Evolutionary conservation across 176 grass and related monocot genomes (phyloP).

Genomic region (Paspalum notatum): DNA sequence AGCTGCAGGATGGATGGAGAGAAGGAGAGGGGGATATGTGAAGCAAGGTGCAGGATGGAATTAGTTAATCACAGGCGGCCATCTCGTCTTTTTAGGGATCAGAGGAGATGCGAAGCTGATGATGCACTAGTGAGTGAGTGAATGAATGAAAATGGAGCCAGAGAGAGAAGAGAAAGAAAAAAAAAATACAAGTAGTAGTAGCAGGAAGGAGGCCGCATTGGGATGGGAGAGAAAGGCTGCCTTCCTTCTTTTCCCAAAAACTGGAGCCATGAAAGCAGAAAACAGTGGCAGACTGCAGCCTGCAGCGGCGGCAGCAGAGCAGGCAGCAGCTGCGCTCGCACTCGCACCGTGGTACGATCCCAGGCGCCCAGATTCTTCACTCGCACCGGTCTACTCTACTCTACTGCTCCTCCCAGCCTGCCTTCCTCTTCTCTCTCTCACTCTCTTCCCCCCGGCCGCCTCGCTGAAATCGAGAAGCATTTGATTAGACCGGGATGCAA

Average conservation of each 20-base stretch:
- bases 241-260: constrained; percentile 65
- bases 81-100: constrained; percentile 56
- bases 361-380: constrained; percentile 51
- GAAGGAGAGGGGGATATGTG: background rate
- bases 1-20: background rate
- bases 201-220: constrained; percentile 31
- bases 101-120: constrained; percentile 28
- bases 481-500: constrained; percentile 27
- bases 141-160: background rate
- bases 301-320: constrained; percentile 34
- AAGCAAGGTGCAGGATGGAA: constrained; percentile 1
- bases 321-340: constrained; percentile 39
- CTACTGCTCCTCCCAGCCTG: too few relatives aligned
- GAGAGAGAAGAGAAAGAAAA: too few relatives aligned
- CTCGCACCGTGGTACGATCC: constrained; percentile 60
- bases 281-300: constrained; percentile 53
- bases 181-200: background rate
- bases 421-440: background rate
- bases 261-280: constrained; percentile 47
- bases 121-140: background rate
- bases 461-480: constrained; percentile 45
- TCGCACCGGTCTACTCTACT: background rate
- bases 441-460: background rate
- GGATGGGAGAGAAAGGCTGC: constrained; percentile 62
- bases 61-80: constrained; percentile 50